A percentile compares a stretch with the other conserved stretches of the same genome.
Evolutionary conservation across 2,329 filamentous ascomycete species (phyloP).

Genomic region (Diaporthe humulicola): DNA sequence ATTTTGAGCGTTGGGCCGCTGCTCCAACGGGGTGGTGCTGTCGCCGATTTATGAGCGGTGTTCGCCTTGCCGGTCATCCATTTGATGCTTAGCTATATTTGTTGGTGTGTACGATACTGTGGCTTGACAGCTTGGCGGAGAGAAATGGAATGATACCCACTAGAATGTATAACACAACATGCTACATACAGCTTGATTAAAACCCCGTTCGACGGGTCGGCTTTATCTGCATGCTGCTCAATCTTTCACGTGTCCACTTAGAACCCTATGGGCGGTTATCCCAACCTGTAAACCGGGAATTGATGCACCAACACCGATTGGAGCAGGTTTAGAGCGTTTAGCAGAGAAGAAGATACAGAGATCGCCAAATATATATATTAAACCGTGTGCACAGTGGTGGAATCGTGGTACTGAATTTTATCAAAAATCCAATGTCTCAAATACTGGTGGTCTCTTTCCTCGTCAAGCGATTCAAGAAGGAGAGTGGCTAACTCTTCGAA

Average conservation of each 20-base stretch:
- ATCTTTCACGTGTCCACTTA: neutral
- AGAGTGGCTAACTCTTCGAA: neutral
- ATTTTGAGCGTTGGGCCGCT: constrained; percentile 45
- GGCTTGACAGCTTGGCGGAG: neutral
- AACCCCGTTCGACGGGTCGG: neutral
- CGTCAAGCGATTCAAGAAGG: neutral
- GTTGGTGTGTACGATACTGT: constrained; percentile 13
- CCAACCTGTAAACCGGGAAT: too few species aligned
- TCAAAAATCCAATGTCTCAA: too few species aligned
- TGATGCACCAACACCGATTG: neutral
- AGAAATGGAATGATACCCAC: constrained; percentile 14
- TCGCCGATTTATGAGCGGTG: neutral
- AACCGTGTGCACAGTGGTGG: too few species aligned
- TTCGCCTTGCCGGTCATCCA: neutral
- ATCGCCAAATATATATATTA: too few species aligned
- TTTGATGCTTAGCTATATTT: neutral
- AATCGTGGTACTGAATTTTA: too few species aligned
- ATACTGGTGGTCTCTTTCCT: neutral
- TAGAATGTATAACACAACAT: constrained; percentile 16
- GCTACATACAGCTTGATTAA: neutral
- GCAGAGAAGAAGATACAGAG: too few species aligned
- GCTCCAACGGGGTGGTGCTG: too few species aligned
- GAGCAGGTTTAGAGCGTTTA: too few species aligned
- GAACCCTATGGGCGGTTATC: too few species aligned
- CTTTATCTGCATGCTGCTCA: too few species aligned